Percentiles rank a stretch among this genome's conserved stretches.
Conservation (phyloP, 139 green algal species). For the Yamagishiella unicocca region DNA sequence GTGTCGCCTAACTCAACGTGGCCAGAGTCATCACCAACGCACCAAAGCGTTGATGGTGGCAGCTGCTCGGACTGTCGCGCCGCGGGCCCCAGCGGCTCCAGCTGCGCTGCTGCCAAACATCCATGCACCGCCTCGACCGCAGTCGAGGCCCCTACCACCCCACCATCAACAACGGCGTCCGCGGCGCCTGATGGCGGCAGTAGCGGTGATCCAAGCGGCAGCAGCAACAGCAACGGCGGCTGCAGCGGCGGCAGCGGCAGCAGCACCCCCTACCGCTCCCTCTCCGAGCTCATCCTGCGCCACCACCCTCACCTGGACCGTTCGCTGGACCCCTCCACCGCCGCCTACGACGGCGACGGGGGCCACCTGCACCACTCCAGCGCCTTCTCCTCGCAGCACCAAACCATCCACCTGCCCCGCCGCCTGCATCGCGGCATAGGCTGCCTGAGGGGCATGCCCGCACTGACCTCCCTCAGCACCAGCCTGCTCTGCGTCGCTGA, state of each 20-base stretch:
- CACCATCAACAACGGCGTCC: no score
- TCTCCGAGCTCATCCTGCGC: slow-evolving; percentile 9
- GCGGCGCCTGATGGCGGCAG: no score
- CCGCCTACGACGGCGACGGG: not conserved
- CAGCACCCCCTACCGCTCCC: not conserved
- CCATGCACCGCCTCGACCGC: no score
- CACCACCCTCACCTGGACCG: slow-evolving; percentile 21
- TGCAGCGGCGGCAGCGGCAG: not conserved
- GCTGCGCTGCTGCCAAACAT: no score
- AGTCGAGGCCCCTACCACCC: no score
- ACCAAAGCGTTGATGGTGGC: no score
- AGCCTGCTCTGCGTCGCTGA: not conserved
- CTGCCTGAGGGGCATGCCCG: not conserved
- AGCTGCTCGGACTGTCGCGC: no score
- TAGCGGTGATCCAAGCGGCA: no score
- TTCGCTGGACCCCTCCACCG: slow-evolving; percentile 6
- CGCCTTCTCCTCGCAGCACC: not conserved
- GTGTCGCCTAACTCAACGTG: not conserved
- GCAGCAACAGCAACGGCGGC: not conserved
- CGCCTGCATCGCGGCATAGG: not conserved
- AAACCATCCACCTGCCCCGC: slow-evolving; percentile 12
- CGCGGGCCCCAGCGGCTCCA: no score
- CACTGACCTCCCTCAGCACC: not conserved
- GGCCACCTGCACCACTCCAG: not conserved
- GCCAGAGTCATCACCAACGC: not conserved